Evolutionary conservation across 2,329 filamentous ascomycete genomes (phyloP).

Genomic region (Hirsutella rhossiliensis): DNA sequence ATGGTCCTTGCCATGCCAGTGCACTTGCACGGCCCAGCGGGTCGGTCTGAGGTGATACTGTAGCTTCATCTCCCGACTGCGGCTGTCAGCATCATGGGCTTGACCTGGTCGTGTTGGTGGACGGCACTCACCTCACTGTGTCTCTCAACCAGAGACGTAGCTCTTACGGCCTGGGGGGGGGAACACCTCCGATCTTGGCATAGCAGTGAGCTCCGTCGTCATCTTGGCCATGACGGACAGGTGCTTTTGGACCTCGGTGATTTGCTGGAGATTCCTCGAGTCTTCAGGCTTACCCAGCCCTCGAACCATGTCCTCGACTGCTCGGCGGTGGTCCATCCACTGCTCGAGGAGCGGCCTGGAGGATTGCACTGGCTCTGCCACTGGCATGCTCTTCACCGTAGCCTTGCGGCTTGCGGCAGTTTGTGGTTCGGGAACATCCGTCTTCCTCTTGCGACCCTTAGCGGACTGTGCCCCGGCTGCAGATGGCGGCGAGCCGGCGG

Average conservation of each 20-base stretch:
- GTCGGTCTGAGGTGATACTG: not conserved
- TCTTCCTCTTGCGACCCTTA: constrained; percentile 49
- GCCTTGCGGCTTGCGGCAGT: constrained; percentile 34
- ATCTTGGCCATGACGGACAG: constrained; percentile 41
- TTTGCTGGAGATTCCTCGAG: constrained; percentile 38
- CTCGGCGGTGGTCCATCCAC: constrained; percentile 51
- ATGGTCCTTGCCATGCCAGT: not conserved
- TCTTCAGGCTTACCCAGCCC: constrained; percentile 37
- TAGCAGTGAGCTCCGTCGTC: constrained; percentile 15
- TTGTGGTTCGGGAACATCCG: constrained; percentile 30
- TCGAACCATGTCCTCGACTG: constrained; percentile 46
- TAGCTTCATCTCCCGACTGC: not conserved
- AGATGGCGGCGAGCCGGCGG: constrained; percentile 27
- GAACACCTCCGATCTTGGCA: constrained; percentile 10
- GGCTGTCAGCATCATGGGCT: not conserved
- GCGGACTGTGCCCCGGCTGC: constrained; percentile 17
- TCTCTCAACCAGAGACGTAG: constrained; percentile 13
- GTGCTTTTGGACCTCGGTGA: constrained; percentile 37
- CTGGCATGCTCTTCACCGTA: constrained; percentile 26
- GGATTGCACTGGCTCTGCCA: constrained; percentile 19
- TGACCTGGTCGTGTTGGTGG: not conserved
- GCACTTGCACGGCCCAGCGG: constrained; percentile 2
- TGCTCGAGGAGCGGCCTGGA: constrained; percentile 34
- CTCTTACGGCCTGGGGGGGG: constrained; percentile 9
- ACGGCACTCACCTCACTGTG: not conserved